phyloP scores from a whole-genome alignment of 1,284 basidiomycete species.

The Irpex lacteus region DNA sequence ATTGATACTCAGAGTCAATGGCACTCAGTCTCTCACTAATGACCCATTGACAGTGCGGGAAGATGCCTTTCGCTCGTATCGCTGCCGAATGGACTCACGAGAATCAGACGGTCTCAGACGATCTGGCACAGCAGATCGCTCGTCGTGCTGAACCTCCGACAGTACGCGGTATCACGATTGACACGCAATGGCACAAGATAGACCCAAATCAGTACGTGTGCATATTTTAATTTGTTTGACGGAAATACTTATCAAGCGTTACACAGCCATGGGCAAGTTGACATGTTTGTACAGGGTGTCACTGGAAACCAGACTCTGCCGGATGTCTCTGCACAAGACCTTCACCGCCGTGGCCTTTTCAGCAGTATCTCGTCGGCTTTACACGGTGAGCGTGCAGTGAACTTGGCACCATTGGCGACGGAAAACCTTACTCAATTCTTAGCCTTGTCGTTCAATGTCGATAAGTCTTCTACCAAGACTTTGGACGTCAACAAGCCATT shows the following conservation, averaged over 20 bases:
- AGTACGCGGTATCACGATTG: slow-evolving; percentile 41
- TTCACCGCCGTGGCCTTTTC: slow-evolving; percentile 13
- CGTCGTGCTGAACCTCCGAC: slow-evolving; percentile 32
- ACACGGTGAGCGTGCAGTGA: background rate
- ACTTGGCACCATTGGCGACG: background rate
- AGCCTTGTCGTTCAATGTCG: slow-evolving; percentile 30
- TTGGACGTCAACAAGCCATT: slow-evolving; percentile 30
- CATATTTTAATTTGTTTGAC: background rate
- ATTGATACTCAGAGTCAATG: background rate
- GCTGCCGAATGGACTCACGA: slow-evolving; percentile 37
- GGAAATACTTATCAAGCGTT: background rate
- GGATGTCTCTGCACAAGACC: slow-evolving; percentile 27
- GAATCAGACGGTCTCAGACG: slow-evolving; percentile 39
- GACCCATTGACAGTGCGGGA: slow-evolving; percentile 39
- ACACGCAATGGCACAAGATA: slow-evolving; percentile 38
- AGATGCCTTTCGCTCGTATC: slow-evolving; percentile 49
- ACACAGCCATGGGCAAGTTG: slow-evolving; percentile 32
- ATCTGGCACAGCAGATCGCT: slow-evolving; percentile 27
- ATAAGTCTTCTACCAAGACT: slow-evolving; percentile 22
- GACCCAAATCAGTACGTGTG: slow-evolving; percentile 28
- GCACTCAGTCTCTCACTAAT: background rate
- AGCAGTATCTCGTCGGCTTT: slow-evolving; percentile 8
- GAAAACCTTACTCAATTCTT: slow-evolving; percentile 5
- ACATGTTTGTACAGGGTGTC: slow-evolving; percentile 38
- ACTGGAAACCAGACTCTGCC: slow-evolving; percentile 28